Base-by-base conservation (phyloP, 495 filamentous ascomycete species). In the Xanthoparmelia taractica region DNA sequence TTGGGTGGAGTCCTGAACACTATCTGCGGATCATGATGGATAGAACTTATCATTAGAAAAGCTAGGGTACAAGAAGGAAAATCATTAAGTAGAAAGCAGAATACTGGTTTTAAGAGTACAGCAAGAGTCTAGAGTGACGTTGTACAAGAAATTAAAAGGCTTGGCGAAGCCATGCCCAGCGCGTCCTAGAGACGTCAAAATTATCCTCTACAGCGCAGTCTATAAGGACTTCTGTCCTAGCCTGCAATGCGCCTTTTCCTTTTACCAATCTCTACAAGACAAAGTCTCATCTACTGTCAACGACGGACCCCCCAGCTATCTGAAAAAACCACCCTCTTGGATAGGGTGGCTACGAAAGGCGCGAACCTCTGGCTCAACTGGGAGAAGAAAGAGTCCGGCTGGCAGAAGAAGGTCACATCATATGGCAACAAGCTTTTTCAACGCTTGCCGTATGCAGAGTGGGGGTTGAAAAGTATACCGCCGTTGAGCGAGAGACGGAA, bases 371-470 rank as follows among this genome's bases (percentile, higher is more conserved):
- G 92, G 91, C 79, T 87, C 0, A 73, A 73, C 20, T 97, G 93
- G 93, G 94, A 97, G 73, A 85, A 86, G 69, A 84, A 86, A 63
- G 87, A 94, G 6, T 79, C 78, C 57, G 86, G 88, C 38, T 97
- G 93, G 94, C 89, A 97, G 76, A 91, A 88, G 66, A 82, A 81
- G 63, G 78, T 96, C 36, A 92, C 92, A 27, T 79, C 79, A 59
- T 94, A 92, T 73, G 94, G 95, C 34, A 97, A 97, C 77, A 79
- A 83, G 34, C 82, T 89, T 13, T 81, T 97, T 58, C 87, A 88
- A 69, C 83, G 90, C 47, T 92, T 99, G 67, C 90, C 93, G 2
- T 96, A 87, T 73, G 90, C 97, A 76, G 94, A 99, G 88, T 99
- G 94, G 87, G 93, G 90, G 0, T 77, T 98, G 56, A 97, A 97